Evolutionary conservation across 2,329 filamentous ascomycete species (phyloP), one percentile per base, ranked within the genome.

Genomic region (Diaporthe velutina): DNA sequence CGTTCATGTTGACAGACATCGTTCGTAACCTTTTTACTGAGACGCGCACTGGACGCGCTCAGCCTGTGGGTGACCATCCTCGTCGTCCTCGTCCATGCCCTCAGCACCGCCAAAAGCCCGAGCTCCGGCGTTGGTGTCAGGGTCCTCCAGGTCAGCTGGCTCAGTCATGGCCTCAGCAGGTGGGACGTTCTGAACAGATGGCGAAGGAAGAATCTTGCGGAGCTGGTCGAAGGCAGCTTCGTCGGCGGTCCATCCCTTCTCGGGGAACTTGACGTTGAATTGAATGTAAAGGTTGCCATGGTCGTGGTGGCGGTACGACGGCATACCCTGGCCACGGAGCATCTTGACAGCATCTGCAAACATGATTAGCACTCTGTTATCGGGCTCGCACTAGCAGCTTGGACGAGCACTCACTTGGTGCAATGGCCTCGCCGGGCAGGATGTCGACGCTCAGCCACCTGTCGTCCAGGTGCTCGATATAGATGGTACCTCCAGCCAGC

Each of bases 191-290:
- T 94, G 89, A 52, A 92, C 83, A 52, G 85, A 78, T 2, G 90
- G 93, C 2, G 93, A 86, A 2, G 96, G 96, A n/a, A 99, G 91
- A 73, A 98, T 92, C 79, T 92, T 90, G 82, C 97, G 95, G 52
- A 99, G 92, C 17, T 93, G 88, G 74, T 94, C 91, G 79, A 98
- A 94, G 77, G 94, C 93, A 74, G 91, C 88, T 22, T 92, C 87
- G 70, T 93, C 88, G 50, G 90, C 83, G 50, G 90, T 90, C 90
- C 91, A 93, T 82, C 91, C 88, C 87, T 92, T 93, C 81, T 94
- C 93, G 66, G 97, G 97, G 90, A 99, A 98, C 87, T 98, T 98
- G 86, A 99, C 95, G 81, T 94, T 93, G 87, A 99, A 99, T 83
- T 98, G 95, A 82, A 99, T 95, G 88, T 97, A 99, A 80, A 99